Conservation (phyloP, 2,329 filamentous ascomycete species). For the Neonectria sp. region DNA sequence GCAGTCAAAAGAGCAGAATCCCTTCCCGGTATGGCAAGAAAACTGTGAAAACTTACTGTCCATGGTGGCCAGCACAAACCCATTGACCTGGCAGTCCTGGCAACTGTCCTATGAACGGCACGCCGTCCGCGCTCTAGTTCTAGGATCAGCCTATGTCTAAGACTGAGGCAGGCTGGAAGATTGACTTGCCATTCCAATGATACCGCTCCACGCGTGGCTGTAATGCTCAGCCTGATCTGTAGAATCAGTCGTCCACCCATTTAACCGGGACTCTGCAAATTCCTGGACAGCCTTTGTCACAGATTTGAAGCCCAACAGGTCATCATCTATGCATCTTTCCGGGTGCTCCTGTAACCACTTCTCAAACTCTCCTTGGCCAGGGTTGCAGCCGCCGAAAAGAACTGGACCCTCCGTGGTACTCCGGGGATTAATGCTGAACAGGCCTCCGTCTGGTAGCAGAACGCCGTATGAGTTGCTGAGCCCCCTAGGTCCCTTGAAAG, state of each 20-base stretch:
- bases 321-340: slow-evolving; percentile 22
- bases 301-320: slow-evolving; percentile 17
- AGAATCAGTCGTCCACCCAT: slow-evolving; percentile 13
- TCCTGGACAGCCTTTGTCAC: slow-evolving; percentile 22
- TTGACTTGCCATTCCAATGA: slow-evolving; percentile 22
- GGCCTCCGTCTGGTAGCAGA: slow-evolving; percentile 14
- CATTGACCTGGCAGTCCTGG: slow-evolving; percentile 29
- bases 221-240: not conserved
- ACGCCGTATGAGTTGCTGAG: slow-evolving; percentile 33
- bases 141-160: not conserved
- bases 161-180: too few species aligned
- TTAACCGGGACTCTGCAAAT: slow-evolving; percentile 26
- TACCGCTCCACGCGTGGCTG: slow-evolving; percentile 25
- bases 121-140: slow-evolving; percentile 26
- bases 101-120: slow-evolving; percentile 30
- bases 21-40: not conserved
- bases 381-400: slow-evolving; percentile 30
- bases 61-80: slow-evolving; percentile 33
- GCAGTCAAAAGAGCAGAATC: not conserved
- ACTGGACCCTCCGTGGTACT: slow-evolving; percentile 9
- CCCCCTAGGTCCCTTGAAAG: not conserved
- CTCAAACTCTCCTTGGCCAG: slow-evolving; percentile 22
- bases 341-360: slow-evolving; percentile 22
- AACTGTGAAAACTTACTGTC: slow-evolving; percentile 26
- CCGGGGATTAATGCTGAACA: slow-evolving; percentile 27